phyloP scores from a whole-genome alignment of 2,329 filamentous ascomycete species.

The Blastomyces gilchristii region DNA sequence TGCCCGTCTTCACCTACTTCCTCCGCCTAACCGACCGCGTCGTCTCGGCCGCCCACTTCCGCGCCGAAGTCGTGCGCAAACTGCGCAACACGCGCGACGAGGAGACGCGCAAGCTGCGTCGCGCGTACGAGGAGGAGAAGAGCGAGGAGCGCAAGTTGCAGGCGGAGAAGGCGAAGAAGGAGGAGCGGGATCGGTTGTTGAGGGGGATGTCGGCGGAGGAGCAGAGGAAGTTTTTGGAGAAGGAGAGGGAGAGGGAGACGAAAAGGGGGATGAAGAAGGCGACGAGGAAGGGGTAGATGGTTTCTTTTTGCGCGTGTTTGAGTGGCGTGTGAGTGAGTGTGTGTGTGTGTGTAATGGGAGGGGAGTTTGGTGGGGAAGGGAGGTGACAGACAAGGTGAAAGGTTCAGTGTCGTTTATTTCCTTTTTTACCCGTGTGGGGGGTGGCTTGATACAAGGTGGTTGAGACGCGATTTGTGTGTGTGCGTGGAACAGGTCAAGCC shows the following conservation, averaged over 20 bases:
- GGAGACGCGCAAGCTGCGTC: constrained; percentile 67
- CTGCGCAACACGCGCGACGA: constrained; percentile 70
- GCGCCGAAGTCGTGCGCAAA: constrained; percentile 79
- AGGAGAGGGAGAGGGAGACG: constrained; percentile 57
- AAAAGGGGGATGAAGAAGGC: constrained; percentile 54
- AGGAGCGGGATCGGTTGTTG: constrained; percentile 76
- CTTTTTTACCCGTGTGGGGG: no score
- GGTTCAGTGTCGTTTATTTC: neutral
- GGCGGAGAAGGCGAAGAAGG: constrained; percentile 61
- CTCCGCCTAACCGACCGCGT: constrained; percentile 76
- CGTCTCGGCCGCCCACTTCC: constrained; percentile 68
- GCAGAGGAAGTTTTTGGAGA: constrained; percentile 64
- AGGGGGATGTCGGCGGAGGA: constrained; percentile 68
- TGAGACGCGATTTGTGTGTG: neutral
- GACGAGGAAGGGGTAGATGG: constrained; percentile 40
- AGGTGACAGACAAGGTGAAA: no score
- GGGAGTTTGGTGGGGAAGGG: neutral
- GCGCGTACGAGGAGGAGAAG: constrained; percentile 61
- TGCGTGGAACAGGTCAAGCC: no score
- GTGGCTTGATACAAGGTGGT: neutral
- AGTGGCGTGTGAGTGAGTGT: no score
- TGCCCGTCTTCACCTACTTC: constrained; percentile 63
- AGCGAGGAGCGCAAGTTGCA: constrained; percentile 48
- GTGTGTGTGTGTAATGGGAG: no score
- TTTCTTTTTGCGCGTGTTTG: neutral